Percentiles rank a stretch among this genome's conserved stretches.
phyloP scores from a whole-genome alignment of 805 yeast species.

The Teunomyces pallodes region DNA sequence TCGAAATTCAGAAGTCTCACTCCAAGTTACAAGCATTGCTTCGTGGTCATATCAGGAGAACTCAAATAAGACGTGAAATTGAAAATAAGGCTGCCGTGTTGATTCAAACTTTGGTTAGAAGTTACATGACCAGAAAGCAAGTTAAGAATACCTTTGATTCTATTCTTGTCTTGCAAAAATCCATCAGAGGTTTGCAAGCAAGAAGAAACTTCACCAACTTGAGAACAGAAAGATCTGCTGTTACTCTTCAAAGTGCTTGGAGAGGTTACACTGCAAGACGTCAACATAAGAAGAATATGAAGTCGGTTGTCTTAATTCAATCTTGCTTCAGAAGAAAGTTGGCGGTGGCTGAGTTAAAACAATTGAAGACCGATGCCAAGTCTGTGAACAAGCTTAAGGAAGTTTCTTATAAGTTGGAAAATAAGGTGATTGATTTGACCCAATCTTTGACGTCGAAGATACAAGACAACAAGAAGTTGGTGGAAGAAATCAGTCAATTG shows the following conservation, averaged over 20 bases:
- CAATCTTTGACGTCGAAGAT: constrained; percentile 77
- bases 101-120: constrained; percentile 70
- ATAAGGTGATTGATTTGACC: constrained; percentile 95
- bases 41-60: constrained; percentile 64
- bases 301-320: constrained; percentile 70
- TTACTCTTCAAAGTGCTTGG: constrained; percentile 66
- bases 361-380: constrained; percentile 81
- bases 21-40: constrained; percentile 55
- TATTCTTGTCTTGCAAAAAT: constrained; percentile 43
- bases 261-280: constrained; percentile 68
- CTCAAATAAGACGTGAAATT: constrained; percentile 50
- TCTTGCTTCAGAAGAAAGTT: constrained; percentile 70
- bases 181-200: constrained; percentile 50
- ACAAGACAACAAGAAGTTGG: constrained; percentile 75
- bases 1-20: constrained; percentile 53
- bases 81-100: constrained; percentile 61
- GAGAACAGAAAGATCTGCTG: constrained; percentile 62
- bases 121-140: constrained; percentile 45
- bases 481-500: constrained; percentile 53
- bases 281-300: constrained; percentile 43
- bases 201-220: constrained; percentile 51
- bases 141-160: constrained; percentile 33
- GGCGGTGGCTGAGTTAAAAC: constrained; percentile 64
- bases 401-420: constrained; percentile 89
- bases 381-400: constrained; percentile 88